Evolutionary conservation across 1,284 basidiomycete species (phyloP).

Genomic region (Tremellales sp.): DNA sequence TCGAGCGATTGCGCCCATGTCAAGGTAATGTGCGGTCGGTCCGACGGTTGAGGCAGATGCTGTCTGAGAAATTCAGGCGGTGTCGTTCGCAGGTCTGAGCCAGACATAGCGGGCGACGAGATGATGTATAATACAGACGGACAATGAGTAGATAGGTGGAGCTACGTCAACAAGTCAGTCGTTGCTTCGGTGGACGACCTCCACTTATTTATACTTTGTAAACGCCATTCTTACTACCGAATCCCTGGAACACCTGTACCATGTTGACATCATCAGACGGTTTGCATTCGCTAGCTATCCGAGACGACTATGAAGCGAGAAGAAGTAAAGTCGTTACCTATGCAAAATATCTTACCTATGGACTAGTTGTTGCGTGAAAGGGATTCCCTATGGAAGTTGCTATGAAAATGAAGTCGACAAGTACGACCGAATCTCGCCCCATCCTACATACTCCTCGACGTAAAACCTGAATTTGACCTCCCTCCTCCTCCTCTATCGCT

Average conservation of each 20-base stretch:
- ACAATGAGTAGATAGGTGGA: background rate
- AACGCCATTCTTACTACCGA: too few species aligned
- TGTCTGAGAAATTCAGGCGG: constrained; percentile 16
- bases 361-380: background rate
- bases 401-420: background rate
- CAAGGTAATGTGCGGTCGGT: constrained; percentile 58
- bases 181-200: background rate
- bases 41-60: constrained; percentile 8
- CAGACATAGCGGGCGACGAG: background rate
- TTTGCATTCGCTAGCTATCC: background rate
- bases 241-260: too few species aligned
- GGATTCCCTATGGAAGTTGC: background rate
- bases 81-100: background rate
- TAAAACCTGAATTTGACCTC: too few species aligned
- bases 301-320: background rate
- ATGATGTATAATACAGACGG: background rate
- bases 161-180: too few species aligned
- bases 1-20: constrained; percentile 96
- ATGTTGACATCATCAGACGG: background rate
- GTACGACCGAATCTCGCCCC: background rate
- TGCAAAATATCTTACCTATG: background rate
- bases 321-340: background rate
- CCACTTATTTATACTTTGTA: background rate
- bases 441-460: too few species aligned
- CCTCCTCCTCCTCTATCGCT: too few species aligned